A percentile compares a stretch with the other conserved stretches of the same genome.
These are phyloP conservation scores for Metschnikowia gruessii DNA, from an alignment of 805 yeast species.

Conservation along the genomic window DNA sequence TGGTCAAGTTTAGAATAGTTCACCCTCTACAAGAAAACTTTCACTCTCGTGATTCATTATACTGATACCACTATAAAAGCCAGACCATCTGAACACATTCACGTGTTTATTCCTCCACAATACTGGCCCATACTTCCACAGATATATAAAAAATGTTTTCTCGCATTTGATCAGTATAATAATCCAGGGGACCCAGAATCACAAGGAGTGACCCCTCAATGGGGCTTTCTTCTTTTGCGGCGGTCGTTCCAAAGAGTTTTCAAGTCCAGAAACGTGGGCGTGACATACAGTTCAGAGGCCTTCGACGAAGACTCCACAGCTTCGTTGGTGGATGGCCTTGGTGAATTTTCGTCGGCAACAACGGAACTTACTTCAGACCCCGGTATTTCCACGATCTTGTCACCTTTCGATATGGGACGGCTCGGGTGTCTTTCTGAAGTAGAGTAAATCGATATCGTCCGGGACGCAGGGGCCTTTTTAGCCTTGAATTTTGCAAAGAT, in stretches of 20 bases:
- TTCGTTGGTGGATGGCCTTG: neutral
- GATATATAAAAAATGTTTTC: too few species aligned
- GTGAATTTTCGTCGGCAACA: neutral
- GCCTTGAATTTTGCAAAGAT: neutral
- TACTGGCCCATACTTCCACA: too few species aligned
- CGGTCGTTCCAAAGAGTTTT: constrained; percentile 12
- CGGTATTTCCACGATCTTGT: constrained; percentile 3
- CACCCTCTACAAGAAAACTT: too few species aligned
- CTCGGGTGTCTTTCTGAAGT: neutral
- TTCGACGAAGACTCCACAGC: neutral
- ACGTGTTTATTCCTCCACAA: too few species aligned
- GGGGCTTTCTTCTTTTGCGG: constrained; percentile 4
- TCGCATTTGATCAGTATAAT: too few species aligned
- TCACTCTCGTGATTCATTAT: too few species aligned
- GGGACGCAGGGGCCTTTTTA: neutral
- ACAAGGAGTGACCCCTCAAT: neutral
- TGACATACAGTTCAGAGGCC: neutral
- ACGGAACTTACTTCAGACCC: neutral
- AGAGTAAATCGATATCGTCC: neutral
- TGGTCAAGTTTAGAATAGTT: too few species aligned
- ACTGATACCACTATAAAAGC: too few species aligned
- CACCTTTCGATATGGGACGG: constrained; percentile 1
- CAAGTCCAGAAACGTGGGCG: constrained; percentile 9
- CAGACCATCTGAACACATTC: too few species aligned
- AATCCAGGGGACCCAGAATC: too few species aligned